phyloP scores from a whole-genome alignment of 371 early-diverging fungal species.

The Phascolomyces articulosus region DNA sequence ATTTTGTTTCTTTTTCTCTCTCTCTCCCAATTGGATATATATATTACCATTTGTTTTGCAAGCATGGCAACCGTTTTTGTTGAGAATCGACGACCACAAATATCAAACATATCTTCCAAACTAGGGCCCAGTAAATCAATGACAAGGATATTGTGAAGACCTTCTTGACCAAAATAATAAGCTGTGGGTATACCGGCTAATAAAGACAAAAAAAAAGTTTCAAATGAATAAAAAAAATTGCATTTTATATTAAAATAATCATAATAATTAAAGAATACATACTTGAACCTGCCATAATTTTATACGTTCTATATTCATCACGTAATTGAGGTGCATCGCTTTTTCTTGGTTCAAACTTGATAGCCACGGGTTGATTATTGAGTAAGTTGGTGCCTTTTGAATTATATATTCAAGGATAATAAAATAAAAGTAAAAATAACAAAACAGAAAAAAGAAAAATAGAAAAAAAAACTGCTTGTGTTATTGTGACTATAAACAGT shows the following conservation, averaged over 20 bases:
- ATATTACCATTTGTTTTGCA: slow-evolving; percentile 88
- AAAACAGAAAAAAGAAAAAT: not conserved
- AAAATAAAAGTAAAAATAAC: too few relatives aligned
- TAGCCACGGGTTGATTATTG: slow-evolving; percentile 84
- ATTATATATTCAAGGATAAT: too few relatives aligned
- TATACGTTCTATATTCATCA: slow-evolving; percentile 91
- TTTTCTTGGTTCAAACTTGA: slow-evolving; percentile 94
- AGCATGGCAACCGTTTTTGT: slow-evolving; percentile 93
- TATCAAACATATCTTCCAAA: slow-evolving; percentile 95
- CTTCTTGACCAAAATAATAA: slow-evolving; percentile 94
- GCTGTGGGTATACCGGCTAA: slow-evolving; percentile 82
- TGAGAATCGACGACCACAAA: slow-evolving; percentile 89
- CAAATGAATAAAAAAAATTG: not conserved
- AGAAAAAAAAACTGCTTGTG: not conserved
- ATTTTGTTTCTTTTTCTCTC: not conserved
- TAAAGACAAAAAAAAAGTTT: not conserved
- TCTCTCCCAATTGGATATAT: not conserved
- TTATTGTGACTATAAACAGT: slow-evolving; percentile 2
- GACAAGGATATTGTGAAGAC: slow-evolving; percentile 88
- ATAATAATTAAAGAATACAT: slow-evolving; percentile 21
- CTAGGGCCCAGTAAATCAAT: slow-evolving; percentile 97
- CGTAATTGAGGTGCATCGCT: slow-evolving; percentile 92
- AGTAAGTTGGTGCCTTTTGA: slow-evolving; percentile 67
- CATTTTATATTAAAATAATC: not conserved
- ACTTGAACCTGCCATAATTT: slow-evolving; percentile 78